Percentiles rank a stretch among this genome's conserved stretches.
These are phyloP conservation scores for Nosema muscidifuracis DNA, from an alignment of 371 early-diverging fungal genomes.

Conservation along the genomic window DNA sequence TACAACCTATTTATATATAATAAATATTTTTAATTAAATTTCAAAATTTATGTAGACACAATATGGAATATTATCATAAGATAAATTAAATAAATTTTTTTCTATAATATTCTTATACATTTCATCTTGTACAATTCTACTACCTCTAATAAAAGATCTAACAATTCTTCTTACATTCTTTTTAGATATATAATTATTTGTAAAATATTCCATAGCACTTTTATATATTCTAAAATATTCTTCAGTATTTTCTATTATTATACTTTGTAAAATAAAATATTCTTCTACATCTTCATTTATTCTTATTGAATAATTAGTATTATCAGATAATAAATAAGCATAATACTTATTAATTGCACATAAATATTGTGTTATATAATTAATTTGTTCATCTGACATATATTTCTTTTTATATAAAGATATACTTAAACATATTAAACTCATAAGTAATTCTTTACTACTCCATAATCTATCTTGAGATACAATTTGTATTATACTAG, in stretches of 20 bases:
- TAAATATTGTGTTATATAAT: conserved; percentile 26
- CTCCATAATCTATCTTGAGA: conserved; percentile 18
- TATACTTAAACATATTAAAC: conserved; percentile 22
- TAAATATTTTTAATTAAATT: conserved; percentile 10
- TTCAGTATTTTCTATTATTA: conserved; percentile 5
- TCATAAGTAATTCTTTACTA: conserved; percentile 17
- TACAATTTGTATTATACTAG: conserved; percentile 20
- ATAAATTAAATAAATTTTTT: conserved; percentile 18
- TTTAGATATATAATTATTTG: conserved; percentile 19
- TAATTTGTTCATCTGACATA: conserved; percentile 15
- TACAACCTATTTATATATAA: no score
- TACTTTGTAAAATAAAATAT: conserved; percentile 14
- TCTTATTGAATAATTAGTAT: not conserved
- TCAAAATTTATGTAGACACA: conserved; percentile 15
- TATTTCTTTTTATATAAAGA: conserved; percentile 21
- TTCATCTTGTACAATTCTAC: not conserved
- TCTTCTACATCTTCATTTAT: conserved; percentile 14
- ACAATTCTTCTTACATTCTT: conserved; percentile 22
- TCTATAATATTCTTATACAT: conserved; percentile 21
- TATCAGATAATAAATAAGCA: conserved; percentile 7
- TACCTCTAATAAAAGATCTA: conserved; percentile 9
- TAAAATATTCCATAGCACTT: conserved; percentile 16
- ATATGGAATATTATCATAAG: conserved; percentile 29
- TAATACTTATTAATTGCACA: not conserved
- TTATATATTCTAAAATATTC: conserved; percentile 16